phyloP scores from a whole-genome alignment of 2,329 filamentous ascomycete species.

The Aspergillus caelatus region DNA sequence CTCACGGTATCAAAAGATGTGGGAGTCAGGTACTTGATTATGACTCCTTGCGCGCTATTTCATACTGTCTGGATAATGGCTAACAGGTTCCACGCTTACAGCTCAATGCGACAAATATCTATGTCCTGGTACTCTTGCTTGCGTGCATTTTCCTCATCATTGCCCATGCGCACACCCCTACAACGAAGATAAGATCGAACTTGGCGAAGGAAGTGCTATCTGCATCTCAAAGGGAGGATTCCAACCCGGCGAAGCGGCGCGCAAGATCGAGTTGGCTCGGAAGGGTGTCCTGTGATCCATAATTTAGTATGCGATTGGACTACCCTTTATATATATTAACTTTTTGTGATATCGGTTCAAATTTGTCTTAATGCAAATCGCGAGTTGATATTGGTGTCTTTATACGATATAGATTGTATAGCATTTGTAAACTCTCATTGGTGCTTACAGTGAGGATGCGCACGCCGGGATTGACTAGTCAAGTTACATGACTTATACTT shows the following conservation, averaged over 20 bases:
- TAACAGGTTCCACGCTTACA: constrained; percentile 33
- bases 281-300: constrained; percentile 50
- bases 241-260: constrained; percentile 48
- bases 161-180: constrained; percentile 85
- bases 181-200: constrained; percentile 74
- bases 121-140: constrained; percentile 90
- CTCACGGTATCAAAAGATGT: constrained; percentile 72
- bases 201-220: constrained; percentile 52
- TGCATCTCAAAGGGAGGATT: constrained; percentile 54
- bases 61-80: background rate
- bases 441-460: background rate
- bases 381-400: background rate
- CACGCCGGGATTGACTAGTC: background rate
- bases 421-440: background rate
- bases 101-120: constrained; percentile 92
- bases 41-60: background rate
- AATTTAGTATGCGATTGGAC: background rate
- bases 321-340: background rate
- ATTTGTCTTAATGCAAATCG: background rate
- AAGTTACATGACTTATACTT: background rate
- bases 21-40: constrained; percentile 61
- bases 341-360: background rate
- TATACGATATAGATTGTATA: background rate
- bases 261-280: constrained; percentile 54
- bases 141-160: constrained; percentile 95